Percentiles rank a stretch among this genome's conserved stretches.
Evolutionary conservation across 2,329 filamentous ascomycete species (phyloP).

Genomic region (Penicillium sp.): DNA sequence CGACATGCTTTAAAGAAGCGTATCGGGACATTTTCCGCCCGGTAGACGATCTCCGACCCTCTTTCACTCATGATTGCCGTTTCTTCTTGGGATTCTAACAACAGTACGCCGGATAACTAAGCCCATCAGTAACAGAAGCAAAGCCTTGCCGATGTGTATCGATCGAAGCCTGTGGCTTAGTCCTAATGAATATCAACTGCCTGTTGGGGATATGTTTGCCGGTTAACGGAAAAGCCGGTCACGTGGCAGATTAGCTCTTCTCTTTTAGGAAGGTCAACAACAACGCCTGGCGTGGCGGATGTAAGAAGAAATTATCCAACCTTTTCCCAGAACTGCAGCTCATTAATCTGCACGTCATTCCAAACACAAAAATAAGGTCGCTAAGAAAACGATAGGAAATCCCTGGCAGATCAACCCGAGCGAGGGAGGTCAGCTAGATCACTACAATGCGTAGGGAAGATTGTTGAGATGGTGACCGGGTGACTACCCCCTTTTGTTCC

Average conservation of each 20-base stretch:
- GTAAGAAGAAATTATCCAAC: constrained; percentile 27
- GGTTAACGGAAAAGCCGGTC: constrained; percentile 9
- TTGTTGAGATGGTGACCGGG: no score
- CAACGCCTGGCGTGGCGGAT: neutral
- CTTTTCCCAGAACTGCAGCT: constrained; percentile 38
- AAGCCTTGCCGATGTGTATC: neutral
- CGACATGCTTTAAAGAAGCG: constrained; percentile 39
- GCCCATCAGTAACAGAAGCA: neutral
- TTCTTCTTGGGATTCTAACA: neutral
- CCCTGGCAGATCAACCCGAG: no score
- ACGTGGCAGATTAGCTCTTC: constrained; percentile 6
- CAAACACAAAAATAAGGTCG: no score
- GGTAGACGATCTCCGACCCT: constrained; percentile 29
- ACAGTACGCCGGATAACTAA: no score
- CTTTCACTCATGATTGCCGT: constrained; percentile 26
- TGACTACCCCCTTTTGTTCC: no score
- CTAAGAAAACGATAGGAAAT: no score
- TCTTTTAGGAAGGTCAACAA: constrained; percentile 4
- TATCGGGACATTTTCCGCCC: constrained; percentile 31
- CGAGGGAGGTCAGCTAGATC: no score
- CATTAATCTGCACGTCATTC: neutral
- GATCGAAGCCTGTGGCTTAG: neutral
- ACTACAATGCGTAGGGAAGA: no score
- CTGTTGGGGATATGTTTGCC: constrained; percentile 3
- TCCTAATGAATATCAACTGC: neutral